Conservation (phyloP, 2,329 filamentous ascomycete genomes). For the Penicillium rolfsii region DNA sequence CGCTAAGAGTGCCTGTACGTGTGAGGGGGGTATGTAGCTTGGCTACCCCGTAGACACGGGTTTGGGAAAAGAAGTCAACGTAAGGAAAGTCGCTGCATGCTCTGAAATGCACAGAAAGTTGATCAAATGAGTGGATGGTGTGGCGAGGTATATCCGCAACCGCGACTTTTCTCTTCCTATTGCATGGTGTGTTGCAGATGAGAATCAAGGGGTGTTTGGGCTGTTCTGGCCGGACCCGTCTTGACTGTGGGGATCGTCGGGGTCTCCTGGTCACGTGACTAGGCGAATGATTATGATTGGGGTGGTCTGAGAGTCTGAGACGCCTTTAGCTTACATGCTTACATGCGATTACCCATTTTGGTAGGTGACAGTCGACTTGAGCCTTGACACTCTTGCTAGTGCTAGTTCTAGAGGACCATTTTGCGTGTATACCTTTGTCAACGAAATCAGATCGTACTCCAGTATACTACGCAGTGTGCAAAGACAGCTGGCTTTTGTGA, state of each 20-base stretch:
- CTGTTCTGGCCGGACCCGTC: neutral
- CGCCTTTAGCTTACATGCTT: neutral
- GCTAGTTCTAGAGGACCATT: neutral
- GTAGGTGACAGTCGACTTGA: neutral
- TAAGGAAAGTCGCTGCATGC: constrained; percentile 28
- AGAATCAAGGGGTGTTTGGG: constrained; percentile 17
- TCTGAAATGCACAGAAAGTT: constrained; percentile 10
- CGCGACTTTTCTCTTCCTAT: neutral
- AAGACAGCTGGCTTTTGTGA: neutral
- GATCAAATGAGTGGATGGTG: constrained; percentile 9
- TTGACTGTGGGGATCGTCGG: constrained; percentile 11
- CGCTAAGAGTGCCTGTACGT: constrained; percentile 10
- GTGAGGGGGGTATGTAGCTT: constrained; percentile 1
- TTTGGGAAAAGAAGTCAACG: constrained; percentile 19
- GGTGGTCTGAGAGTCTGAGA: neutral
- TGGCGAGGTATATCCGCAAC: neutral
- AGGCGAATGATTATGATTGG: constrained; percentile 8
- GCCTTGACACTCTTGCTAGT: neutral
- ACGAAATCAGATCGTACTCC: neutral
- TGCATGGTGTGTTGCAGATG: constrained; percentile 10
- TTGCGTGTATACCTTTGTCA: neutral
- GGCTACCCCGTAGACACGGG: constrained; percentile 22
- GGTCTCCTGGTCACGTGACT: constrained; percentile 14
- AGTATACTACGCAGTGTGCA: neutral
- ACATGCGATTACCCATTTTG: neutral